Base-by-base conservation (phyloP, 177 flowering plant species). In the Vitis hybrid region DNA sequence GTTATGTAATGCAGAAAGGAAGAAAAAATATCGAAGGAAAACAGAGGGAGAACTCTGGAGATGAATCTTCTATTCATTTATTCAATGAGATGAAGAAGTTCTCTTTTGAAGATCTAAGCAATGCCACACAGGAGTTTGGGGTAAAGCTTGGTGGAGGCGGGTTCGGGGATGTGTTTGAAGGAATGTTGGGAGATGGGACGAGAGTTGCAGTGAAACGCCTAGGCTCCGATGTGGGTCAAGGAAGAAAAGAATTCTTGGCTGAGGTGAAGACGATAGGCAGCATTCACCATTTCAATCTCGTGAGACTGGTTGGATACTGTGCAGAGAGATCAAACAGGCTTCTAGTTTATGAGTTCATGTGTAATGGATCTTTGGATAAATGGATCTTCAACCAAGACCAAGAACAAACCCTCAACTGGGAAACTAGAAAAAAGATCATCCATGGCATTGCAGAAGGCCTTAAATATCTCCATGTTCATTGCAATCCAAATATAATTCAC, bases 71-170 rank as follows among this genome's bases (percentile, higher is more conserved):
- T 26, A 26, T 26, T 26, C 26, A 26, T 26, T 26, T 26, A 26
- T 26, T 26, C 26, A 26, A 26, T 26, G 26, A 26, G 26, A 26
- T 26, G 26, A 26, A 26, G 26, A 26, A 26, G 26, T 68, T 58
- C 51, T 16, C 62, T 5, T 68, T 45, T 49, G 71, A 58, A 29
- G 71, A 68, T 13, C 31, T 68, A n/a, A 60, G 21, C 39, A 7
- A 21, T 48, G 33, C 48, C 7, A 68, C 63, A 10, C 18, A 56
- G 12, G 2, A 59, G 8, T 59, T 68, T 55, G 22, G 49, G 15
- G 51, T 10, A 49, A 59, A 59, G 31, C 64, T 68, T 8, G 71
- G 71, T 15, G 64, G 60, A 21, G 71, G 71, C 10, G 71, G 71
- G 19, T 68, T 58, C n/a, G 71, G 71, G 51, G 45, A 55, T 48